A percentile compares a stretch with the other conserved stretches of the same genome.
These are phyloP conservation scores for Malus hybrid DNA, from an alignment of 331 rosid genomes.

Conservation along the genomic window DNA sequence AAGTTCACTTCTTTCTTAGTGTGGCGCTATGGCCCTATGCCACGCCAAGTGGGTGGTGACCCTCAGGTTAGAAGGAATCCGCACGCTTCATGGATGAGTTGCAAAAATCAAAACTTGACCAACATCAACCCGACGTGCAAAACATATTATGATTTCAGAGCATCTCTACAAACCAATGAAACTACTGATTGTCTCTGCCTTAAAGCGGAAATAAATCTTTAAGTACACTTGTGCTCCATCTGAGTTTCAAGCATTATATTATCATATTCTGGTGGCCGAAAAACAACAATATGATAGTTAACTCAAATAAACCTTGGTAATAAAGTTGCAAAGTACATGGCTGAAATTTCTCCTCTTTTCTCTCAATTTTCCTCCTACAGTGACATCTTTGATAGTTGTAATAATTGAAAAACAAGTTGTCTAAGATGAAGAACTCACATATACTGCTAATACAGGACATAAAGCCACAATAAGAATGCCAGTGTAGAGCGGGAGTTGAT, in stretches of 20 bases:
- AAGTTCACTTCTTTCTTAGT: no score
- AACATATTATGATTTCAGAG: neutral
- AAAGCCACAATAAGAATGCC: slow-evolving; percentile 36
- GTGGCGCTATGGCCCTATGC: no score
- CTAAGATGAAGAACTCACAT: slow-evolving; percentile 35
- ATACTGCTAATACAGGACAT: slow-evolving; percentile 30
- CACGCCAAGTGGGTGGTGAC: no score
- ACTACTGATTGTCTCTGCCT: neutral
- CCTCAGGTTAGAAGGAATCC: neutral
- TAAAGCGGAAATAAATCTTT: neutral
- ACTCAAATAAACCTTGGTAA: neutral
- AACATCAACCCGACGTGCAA: neutral
- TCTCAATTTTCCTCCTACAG: neutral
- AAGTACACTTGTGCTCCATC: neutral
- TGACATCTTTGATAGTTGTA: neutral
- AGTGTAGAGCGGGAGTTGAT: slow-evolving; percentile 28
- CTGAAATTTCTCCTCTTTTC: neutral
- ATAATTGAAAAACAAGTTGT: neutral
- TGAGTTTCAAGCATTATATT: neutral
- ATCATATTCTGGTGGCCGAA: neutral
- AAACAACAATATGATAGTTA: neutral
- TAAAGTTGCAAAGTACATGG: neutral
- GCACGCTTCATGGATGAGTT: neutral
- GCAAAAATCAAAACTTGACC: neutral
- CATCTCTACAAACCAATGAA: neutral